Evolutionary conservation across 2,329 filamentous ascomycete genomes (phyloP).

Genomic region (Chaetomium globosum): DNA sequence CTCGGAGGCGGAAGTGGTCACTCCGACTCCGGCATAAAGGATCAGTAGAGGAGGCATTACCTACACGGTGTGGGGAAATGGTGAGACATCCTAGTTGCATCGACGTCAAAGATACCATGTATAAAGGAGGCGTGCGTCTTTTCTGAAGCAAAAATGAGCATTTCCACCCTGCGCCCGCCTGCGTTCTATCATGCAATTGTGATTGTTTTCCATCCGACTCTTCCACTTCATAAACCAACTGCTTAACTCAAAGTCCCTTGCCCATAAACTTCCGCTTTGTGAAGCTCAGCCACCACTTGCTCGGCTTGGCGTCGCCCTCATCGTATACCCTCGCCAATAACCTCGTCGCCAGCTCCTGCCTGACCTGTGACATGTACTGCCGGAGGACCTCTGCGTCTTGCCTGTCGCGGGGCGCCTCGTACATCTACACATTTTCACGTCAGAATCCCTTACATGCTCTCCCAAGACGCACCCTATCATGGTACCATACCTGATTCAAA

Average conservation of each 20-base stretch:
- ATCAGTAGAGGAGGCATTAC: background rate
- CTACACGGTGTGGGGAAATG: background rate
- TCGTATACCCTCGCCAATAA: conserved; percentile 86
- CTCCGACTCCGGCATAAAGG: conserved; percentile 17
- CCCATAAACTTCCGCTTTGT: conserved; percentile 99
- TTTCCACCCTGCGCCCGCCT: background rate
- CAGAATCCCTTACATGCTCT: background rate
- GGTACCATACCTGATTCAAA: conserved; percentile 71
- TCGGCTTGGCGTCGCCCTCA: conserved; percentile 70
- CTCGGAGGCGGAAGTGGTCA: conserved; percentile 21
- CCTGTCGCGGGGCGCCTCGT: conserved; percentile 82
- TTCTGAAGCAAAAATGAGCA: background rate
- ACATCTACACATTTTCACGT: conserved; percentile 61
- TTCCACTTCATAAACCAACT: background rate
- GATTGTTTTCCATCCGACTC: background rate
- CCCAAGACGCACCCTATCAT: no score
- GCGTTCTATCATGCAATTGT: conserved; percentile 12
- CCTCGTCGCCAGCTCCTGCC: conserved; percentile 84
- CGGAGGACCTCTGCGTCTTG: conserved; percentile 87
- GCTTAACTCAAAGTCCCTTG: conserved; percentile 69
- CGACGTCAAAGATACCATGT: conserved; percentile 20
- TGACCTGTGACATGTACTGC: conserved; percentile 88
- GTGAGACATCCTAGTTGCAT: conserved; percentile 7
- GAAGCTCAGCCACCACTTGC: conserved; percentile 98
- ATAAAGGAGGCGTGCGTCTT: background rate